Base-by-base conservation (phyloP, 306 rosid species). In the Rosa multiflora region DNA sequence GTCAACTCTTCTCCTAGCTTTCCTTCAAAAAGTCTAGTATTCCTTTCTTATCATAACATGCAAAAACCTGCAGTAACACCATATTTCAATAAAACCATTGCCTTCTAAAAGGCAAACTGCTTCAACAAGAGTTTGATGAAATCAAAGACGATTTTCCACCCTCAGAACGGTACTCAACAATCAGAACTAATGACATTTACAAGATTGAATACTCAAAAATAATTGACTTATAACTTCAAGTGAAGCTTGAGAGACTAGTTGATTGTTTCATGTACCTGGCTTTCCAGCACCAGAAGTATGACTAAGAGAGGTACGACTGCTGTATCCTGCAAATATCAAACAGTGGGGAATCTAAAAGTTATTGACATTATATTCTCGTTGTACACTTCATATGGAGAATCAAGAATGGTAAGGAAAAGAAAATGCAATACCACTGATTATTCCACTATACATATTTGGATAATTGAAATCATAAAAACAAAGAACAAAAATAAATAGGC, bases 301-400 rank as follows among this genome's bases (percentile, higher is more conserved):
- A 95, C 99, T 80, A 95, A 81, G 77, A 95, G 98, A 75, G 99
- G 99, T 72, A 95, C 97, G 52, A 95, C 99, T 10, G 99, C 99
- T 87, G 93, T 89, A 87, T 95, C 99, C 99, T 95, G 97, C 82
- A 91, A 78, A 84, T 74, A 82, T 63, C 85, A 88, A 82, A 83
- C 79, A 84, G 77, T 72, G 52, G 80, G 76, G 64, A 69, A 72
- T 72, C n/a, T n/a, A n/a, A n/a, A n/a, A n/a, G n/a, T n/a, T n/a
- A n/a, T n/a, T n/a, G n/a, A n/a, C n/a, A n/a, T n/a, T n/a, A n/a
- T n/a, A n/a, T n/a, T n/a, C n/a, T n/a, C n/a, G n/a, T n/a, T n/a
- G n/a, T n/a, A n/a, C n/a, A n/a, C n/a, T n/a, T n/a, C n/a, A n/a
- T n/a, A n/a, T n/a, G n/a, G n/a, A n/a, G n/a, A n/a, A n/a, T n/a